phyloP scores from a whole-genome alignment of 1,284 basidiomycete genomes.

The Tylopilus sp. region DNA sequence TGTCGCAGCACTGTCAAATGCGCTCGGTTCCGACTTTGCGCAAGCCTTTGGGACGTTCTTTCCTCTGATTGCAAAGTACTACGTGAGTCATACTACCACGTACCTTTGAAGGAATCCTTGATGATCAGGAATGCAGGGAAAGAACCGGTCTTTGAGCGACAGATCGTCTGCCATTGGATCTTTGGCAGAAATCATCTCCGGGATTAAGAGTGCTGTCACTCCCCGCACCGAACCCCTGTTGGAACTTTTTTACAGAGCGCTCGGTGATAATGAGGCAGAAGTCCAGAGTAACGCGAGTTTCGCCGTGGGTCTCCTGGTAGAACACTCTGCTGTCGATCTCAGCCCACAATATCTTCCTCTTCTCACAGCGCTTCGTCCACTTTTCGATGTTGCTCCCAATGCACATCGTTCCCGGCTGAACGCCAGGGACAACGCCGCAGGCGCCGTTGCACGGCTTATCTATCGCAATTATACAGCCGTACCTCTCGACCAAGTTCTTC shows the following conservation, averaged over 20 bases:
- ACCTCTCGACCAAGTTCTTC: constrained; percentile 88
- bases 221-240: constrained; percentile 82
- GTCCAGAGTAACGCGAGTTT: constrained; percentile 97
- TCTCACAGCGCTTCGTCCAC: constrained; percentile 74
- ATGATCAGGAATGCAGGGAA: constrained; percentile 49
- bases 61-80: constrained; percentile 89
- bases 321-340: constrained; percentile 82
- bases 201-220: constrained; percentile 85
- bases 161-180: constrained; percentile 91
- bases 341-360: constrained; percentile 78
- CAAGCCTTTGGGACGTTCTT: constrained; percentile 82
- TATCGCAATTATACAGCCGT: constrained; percentile 76
- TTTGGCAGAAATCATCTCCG: constrained; percentile 92
- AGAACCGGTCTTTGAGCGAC: constrained; percentile 84
- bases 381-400: constrained; percentile 70
- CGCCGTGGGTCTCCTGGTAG: constrained; percentile 87
- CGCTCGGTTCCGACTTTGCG: constrained; percentile 83
- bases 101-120: background rate
- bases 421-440: constrained; percentile 93
- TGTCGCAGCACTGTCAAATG: constrained; percentile 84
- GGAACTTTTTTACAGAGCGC: constrained; percentile 77
- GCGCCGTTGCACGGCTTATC: constrained; percentile 88
- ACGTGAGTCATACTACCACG: constrained; percentile 52
- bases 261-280: constrained; percentile 83
- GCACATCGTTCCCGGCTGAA: constrained; percentile 65